phyloP scores from a whole-genome alignment of 2,329 filamentous ascomycete species.

The Phoma herbarum region DNA sequence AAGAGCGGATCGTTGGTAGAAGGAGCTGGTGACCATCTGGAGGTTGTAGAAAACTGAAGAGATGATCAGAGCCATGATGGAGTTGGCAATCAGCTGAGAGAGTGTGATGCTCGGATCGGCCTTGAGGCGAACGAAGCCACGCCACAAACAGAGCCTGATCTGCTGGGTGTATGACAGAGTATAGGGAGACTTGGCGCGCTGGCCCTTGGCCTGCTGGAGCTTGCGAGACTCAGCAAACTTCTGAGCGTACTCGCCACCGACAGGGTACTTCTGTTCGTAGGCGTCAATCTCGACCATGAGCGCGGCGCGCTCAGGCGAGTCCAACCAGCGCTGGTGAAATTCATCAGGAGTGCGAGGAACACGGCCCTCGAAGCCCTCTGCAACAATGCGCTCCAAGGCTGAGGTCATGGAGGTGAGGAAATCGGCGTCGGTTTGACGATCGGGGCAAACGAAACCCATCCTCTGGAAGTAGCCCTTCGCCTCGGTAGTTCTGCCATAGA shows the following conservation, averaged over 20 bases:
- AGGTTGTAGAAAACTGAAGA: constrained; percentile 84
- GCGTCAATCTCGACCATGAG: constrained; percentile 57
- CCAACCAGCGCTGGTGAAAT: constrained; percentile 63
- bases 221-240: constrained; percentile 58
- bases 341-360: constrained; percentile 61
- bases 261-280: constrained; percentile 57
- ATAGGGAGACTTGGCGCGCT: constrained; percentile 77
- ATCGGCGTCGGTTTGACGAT: constrained; percentile 76
- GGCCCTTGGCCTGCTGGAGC: constrained; percentile 57
- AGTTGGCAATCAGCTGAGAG: constrained; percentile 74
- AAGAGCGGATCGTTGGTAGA: constrained; percentile 80
- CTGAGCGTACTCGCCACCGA: constrained; percentile 56
- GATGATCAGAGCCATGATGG: constrained; percentile 79
- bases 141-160: constrained; percentile 78
- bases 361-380: constrained; percentile 55
- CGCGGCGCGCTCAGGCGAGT: constrained; percentile 59
- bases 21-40: constrained; percentile 69
- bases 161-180: constrained; percentile 82
- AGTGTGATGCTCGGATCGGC: constrained; percentile 81
- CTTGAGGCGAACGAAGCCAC: constrained; percentile 78
- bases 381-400: constrained; percentile 57
- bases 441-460: constrained; percentile 77
- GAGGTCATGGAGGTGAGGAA: constrained; percentile 79
- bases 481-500: constrained; percentile 69
- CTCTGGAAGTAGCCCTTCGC: constrained; percentile 74